These are phyloP conservation scores for Chaetothyriales sp. DNA, from an alignment of 2,329 filamentous ascomycete genomes.

Conservation along the genomic window DNA sequence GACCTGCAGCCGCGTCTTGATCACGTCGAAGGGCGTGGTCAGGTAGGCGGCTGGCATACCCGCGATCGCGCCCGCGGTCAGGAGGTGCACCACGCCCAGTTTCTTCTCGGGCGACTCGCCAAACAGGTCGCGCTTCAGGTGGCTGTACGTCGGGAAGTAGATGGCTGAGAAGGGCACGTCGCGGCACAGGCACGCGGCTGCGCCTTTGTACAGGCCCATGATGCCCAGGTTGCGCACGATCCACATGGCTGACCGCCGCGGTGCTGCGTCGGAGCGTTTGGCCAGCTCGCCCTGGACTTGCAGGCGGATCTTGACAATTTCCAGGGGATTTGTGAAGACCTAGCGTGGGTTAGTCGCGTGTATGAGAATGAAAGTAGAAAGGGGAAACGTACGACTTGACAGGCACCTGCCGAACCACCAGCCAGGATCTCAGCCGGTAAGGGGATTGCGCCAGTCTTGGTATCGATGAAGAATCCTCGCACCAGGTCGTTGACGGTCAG, in stretches of 20 bases:
- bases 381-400: constrained; percentile 71
- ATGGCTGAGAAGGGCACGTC: constrained; percentile 97
- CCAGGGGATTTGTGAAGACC: constrained; percentile 94
- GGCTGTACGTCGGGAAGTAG: constrained; percentile 94
- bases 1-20: constrained; percentile 96
- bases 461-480: constrained; percentile 57
- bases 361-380: neutral
- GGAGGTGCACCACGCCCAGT: constrained; percentile 75
- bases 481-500: constrained; percentile 94
- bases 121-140: constrained; percentile 86
- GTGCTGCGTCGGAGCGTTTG: constrained; percentile 67
- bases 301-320: constrained; percentile 97
- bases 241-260: constrained; percentile 90
- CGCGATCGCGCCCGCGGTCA: constrained; percentile 86
- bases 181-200: constrained; percentile 80
- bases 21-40: constrained; percentile 94
- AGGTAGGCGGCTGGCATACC: constrained; percentile 87
- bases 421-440: constrained; percentile 62
- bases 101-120: constrained; percentile 70
- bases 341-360: constrained; percentile 22
- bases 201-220: constrained; percentile 90
- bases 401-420: constrained; percentile 77
- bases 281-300: constrained; percentile 94
- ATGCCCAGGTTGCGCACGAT: constrained; percentile 92
- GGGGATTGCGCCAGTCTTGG: constrained; percentile 57